Evolutionary conservation across 2,329 filamentous ascomycete genomes (phyloP), one percentile per base, ranked within the genome.

Genomic region (Leptographium lundbergii): DNA sequence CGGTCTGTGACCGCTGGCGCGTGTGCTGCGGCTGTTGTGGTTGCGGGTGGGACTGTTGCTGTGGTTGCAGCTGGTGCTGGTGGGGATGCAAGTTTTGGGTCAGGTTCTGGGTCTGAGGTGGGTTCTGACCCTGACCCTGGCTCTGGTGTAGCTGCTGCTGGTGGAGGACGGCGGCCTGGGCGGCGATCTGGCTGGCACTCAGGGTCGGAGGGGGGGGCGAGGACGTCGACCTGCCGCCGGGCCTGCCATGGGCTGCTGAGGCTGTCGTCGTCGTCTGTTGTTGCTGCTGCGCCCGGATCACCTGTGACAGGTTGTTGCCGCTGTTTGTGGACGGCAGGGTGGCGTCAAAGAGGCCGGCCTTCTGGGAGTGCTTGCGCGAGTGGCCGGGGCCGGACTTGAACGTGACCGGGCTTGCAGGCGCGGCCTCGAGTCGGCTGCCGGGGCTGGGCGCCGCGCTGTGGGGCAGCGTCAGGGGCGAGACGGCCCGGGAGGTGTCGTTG

Each of bases 331-430:
- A 85, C 25, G 87, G 86, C 54, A 91, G 74, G 25, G 80, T 84
- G 50, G 87, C 82, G 68, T 91, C 88, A 67, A 91, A 91, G 67
- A 85, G 81, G 66, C 88, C 88, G 69, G 88, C 87, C 10, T 82
- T 87, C 65, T 86, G 82, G 61, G 88, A 88, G 66, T 88, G 81
- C 64, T 84, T 85, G 72, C 85, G 71, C 69, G 81, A 72, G 77
- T 87, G 74, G 19, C 57, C 57, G 7, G 61, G 50, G 7, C 45
- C 25, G 4, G 62, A 42, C 54, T 64, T 64, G 53, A 61, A 61
- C 9, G 66, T 67, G 19, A 58, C 64, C 60, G 72, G 67, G 64
- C 67, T 65, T 59, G 63, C 59, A 14, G 66, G 66, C 57, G 68
- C 66, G 14, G 36, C 42, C 50, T 25, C 42, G 59, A 24, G 22